Evolutionary conservation across 1,284 basidiomycete genomes (phyloP).

Genomic region (Ustilago nuda): DNA sequence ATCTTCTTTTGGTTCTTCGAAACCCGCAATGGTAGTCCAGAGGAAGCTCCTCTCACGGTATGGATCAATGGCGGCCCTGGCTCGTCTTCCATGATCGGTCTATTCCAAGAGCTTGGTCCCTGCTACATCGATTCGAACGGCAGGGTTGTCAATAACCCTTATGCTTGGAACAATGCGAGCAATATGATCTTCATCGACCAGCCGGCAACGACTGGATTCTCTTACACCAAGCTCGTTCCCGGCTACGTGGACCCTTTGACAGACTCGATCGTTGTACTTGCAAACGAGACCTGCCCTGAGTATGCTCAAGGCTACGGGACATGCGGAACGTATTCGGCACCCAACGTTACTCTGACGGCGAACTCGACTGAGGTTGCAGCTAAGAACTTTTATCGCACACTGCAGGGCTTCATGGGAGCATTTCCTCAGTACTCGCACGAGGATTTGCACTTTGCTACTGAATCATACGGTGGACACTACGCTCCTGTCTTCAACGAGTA

Average conservation of each 20-base stretch:
- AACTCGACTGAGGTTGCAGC: conserved; percentile 56
- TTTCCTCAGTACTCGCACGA: conserved; percentile 51
- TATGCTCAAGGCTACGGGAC: conserved; percentile 36
- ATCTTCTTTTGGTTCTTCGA: conserved; percentile 63
- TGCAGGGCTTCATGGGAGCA: conserved; percentile 72
- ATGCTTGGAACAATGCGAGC: conserved; percentile 77
- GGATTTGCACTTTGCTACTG: conserved; percentile 75
- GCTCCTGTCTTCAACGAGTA: conserved; percentile 73
- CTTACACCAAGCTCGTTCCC: conserved; percentile 48
- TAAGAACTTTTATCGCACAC: conserved; percentile 71
- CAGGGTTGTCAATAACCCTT: conserved; percentile 74
- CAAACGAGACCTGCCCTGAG: conserved; percentile 42
- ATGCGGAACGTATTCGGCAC: conserved; percentile 52
- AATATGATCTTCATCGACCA: conserved; percentile 83
- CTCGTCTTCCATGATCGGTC: conserved; percentile 77
- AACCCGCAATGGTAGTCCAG: conserved; percentile 45
- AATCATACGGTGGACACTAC: conserved; percentile 74
- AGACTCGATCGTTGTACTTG: conserved; percentile 32
- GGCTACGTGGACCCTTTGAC: conserved; percentile 43
- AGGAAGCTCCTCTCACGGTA: conserved; percentile 45
- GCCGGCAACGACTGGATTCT: conserved; percentile 70
- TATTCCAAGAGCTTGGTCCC: conserved; percentile 78
- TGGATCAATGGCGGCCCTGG: conserved; percentile 72
- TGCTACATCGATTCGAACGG: conserved; percentile 76
- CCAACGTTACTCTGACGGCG: conserved; percentile 49